A percentile compares a stretch with the other conserved stretches of the same genome.
Evolutionary conservation across 192 early-diverging fungal genomes (phyloP).

Genomic region (Backusella westeae): DNA sequence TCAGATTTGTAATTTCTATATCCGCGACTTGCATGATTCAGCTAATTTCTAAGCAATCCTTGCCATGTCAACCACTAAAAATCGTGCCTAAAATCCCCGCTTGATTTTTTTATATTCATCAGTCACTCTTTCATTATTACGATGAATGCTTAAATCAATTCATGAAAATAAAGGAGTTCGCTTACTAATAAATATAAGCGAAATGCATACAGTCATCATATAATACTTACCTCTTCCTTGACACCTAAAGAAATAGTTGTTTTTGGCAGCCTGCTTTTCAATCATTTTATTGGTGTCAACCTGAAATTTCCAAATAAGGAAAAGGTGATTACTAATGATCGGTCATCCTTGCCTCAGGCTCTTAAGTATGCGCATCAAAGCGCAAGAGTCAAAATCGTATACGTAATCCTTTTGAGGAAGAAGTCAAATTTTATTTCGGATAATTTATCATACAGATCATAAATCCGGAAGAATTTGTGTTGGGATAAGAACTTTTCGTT

Average conservation of each 20-base stretch:
- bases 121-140: not conserved
- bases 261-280: slow-evolving; percentile 5
- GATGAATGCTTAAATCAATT: not conserved
- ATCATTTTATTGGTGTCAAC: slow-evolving; percentile 5
- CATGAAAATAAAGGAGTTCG: not conserved
- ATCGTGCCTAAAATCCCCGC: not conserved
- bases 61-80: not conserved
- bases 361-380: not conserved
- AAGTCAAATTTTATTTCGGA: not conserved
- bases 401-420: not conserved
- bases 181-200: not conserved
- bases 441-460: not conserved
- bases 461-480: not conserved
- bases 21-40: slow-evolving; percentile 17
- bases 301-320: not conserved
- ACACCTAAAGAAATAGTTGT: not conserved
- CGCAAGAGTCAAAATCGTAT: not conserved
- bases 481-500: not conserved
- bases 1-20: slow-evolving; percentile 5
- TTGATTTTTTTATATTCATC: not conserved
- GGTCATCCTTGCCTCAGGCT: not conserved
- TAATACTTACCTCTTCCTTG: not conserved
- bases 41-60: slow-evolving; percentile 5
- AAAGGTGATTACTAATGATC: not conserved
- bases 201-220: not conserved